Evolutionary conservation across 139 green algal genomes (phyloP).

Genomic region (Coelastrella sp.): DNA sequence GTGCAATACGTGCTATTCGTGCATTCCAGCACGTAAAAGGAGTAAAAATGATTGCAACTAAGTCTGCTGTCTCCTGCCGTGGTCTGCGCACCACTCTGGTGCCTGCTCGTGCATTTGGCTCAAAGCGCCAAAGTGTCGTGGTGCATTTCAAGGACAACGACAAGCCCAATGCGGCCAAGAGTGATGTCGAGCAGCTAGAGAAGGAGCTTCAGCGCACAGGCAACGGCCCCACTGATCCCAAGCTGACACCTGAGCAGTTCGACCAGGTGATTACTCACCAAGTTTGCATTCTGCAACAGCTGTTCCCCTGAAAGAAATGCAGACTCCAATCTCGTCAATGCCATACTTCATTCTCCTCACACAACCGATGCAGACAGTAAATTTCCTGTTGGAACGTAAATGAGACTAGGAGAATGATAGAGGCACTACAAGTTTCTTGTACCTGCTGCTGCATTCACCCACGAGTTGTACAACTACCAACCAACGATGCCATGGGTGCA

Average conservation of each 20-base stretch:
- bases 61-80: not conserved
- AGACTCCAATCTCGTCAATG: not conserved
- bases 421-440: not conserved
- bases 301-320: too few relatives aligned
- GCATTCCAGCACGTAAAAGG: not conserved
- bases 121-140: constrained; percentile 9
- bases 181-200: constrained; percentile 12
- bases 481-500: not conserved
- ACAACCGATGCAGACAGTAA: too few relatives aligned
- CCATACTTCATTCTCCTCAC: not conserved
- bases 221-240: constrained; percentile 11
- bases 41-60: constrained; percentile 20
- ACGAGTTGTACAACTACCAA: not conserved
- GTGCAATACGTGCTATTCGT: too few relatives aligned
- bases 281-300: not conserved
- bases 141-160: constrained; percentile 23
- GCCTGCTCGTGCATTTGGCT: not conserved
- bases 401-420: too few relatives aligned
- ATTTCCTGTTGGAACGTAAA: too few relatives aligned
- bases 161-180: constrained; percentile 8
- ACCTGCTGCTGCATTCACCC: not conserved
- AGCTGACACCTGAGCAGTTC: constrained; percentile 19
- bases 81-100: not conserved
- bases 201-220: not conserved
- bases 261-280: not conserved